phyloP scores from a whole-genome alignment of 2,329 filamentous ascomycete species.

The Alternaria longipes region DNA sequence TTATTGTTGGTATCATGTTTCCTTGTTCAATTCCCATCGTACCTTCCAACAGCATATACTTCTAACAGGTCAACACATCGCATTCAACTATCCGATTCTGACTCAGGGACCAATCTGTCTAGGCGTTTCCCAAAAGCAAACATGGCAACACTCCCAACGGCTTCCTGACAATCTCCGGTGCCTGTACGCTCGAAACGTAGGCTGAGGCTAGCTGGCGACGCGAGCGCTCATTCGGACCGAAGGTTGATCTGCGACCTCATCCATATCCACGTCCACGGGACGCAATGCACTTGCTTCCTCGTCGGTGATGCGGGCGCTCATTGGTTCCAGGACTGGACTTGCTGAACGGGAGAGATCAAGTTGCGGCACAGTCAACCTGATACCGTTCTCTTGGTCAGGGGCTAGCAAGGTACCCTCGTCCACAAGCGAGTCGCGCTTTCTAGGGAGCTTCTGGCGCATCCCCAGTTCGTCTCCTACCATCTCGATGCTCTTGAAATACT shows the following conservation, averaged over 20 bases:
- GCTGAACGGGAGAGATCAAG: conserved; percentile 43
- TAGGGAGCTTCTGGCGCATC: conserved; percentile 56
- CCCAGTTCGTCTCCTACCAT: conserved; percentile 56
- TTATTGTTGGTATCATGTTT: background rate
- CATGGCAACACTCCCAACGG: background rate
- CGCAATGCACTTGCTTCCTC: conserved; percentile 30
- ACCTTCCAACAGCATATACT: background rate
- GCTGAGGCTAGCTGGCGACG: conserved; percentile 26
- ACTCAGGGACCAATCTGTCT: conserved; percentile 7
- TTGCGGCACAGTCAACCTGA: conserved; percentile 43
- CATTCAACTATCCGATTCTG: background rate
- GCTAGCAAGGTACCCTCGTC: conserved; percentile 36
- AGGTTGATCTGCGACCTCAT: conserved; percentile 42
- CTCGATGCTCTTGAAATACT: conserved; percentile 62
- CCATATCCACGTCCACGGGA: conserved; percentile 36
- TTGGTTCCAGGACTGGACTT: conserved; percentile 46
- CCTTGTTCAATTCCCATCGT: background rate
- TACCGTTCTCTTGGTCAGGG: conserved; percentile 31
- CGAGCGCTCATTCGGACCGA: conserved; percentile 46
- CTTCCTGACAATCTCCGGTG: conserved; percentile 7
- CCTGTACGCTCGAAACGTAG: background rate
- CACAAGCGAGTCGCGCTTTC: conserved; percentile 48
- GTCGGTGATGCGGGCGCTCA: conserved; percentile 45
- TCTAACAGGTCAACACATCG: background rate
- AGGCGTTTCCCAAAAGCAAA: background rate